Conservation (phyloP, 805 yeast genomes). For the Wickerhamia fluorescens region DNA sequence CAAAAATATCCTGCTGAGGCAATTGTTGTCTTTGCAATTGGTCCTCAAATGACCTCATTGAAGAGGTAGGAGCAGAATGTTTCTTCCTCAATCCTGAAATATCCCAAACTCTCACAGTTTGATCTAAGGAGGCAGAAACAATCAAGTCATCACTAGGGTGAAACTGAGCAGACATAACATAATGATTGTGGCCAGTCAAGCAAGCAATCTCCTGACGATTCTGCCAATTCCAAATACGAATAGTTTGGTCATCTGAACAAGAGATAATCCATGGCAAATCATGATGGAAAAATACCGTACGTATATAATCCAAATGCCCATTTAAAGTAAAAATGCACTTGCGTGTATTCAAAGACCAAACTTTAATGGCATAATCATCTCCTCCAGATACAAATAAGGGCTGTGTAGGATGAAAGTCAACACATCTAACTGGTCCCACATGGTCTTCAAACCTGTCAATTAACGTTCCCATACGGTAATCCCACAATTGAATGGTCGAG, state of each 20-base stretch:
- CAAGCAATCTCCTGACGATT: constrained; percentile 96
- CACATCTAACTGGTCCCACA: constrained; percentile 95
- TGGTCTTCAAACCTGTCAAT: constrained; percentile 96
- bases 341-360: constrained; percentile 90
- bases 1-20: constrained; percentile 89
- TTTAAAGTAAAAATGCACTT: constrained; percentile 85
- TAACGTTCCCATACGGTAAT: constrained; percentile 97
- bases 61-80: constrained; percentile 71
- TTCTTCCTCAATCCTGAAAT: constrained; percentile 90
- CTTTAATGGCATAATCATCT: constrained; percentile 91
- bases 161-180: constrained; percentile 96
- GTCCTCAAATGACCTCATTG: constrained; percentile 48
- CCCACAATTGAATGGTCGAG: constrained; percentile 99
- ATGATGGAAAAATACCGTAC: constrained; percentile 91
- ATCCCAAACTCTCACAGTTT: constrained; percentile 99
- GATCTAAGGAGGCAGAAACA: constrained; percentile 94
- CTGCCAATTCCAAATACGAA: constrained; percentile 99
- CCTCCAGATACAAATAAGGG: constrained; percentile 96
- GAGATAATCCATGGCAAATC: constrained; percentile 97
- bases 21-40: constrained; percentile 58
- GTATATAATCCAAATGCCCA: constrained; percentile 93
- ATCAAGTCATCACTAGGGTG: constrained; percentile 93
- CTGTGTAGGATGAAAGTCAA: constrained; percentile 96
- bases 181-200: constrained; percentile 95
- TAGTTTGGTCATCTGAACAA: constrained; percentile 96